Conservation (phyloP, 2,329 filamentous ascomycete genomes). For the Nothophaeocryptopus gaeumannii region DNA sequence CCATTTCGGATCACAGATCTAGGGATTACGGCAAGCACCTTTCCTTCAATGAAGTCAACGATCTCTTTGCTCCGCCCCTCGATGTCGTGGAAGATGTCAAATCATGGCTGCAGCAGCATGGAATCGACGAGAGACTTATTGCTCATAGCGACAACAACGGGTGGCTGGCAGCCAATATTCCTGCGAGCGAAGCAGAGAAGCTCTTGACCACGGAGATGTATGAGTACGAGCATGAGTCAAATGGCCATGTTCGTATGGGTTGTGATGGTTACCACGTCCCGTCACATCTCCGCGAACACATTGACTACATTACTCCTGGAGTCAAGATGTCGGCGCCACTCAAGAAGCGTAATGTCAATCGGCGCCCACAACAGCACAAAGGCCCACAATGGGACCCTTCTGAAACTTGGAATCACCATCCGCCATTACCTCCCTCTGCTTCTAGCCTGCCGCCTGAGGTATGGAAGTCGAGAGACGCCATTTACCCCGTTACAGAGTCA, state of each 20-base stretch:
- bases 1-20: slow-evolving; percentile 33
- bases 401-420: slow-evolving; percentile 22
- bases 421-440: slow-evolving; percentile 23
- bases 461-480: too few species aligned
- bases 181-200: slow-evolving; percentile 37
- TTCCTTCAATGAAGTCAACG: slow-evolving; percentile 37
- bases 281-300: slow-evolving; percentile 44
- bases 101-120: slow-evolving; percentile 37
- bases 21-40: slow-evolving; percentile 36
- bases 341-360: slow-evolving; percentile 15
- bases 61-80: slow-evolving; percentile 40
- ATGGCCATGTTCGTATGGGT: slow-evolving; percentile 27
- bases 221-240: slow-evolving; percentile 18
- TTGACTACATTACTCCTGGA: slow-evolving; percentile 55
- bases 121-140: slow-evolving; percentile 30
- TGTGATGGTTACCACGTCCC: slow-evolving; percentile 40
- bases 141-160: slow-evolving; percentile 32
- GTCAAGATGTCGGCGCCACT: slow-evolving; percentile 42
- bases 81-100: slow-evolving; percentile 35
- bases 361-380: not conserved
- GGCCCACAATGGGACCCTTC: not conserved
- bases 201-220: slow-evolving; percentile 42
- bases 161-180: slow-evolving; percentile 42
- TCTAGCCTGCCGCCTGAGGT: slow-evolving; percentile 1
- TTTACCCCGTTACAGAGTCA: too few species aligned